A percentile compares a stretch with the other conserved stretches of the same genome.
phyloP scores from a whole-genome alignment of 2,329 filamentous ascomycete genomes.

The Dothideomycetes sp. region DNA sequence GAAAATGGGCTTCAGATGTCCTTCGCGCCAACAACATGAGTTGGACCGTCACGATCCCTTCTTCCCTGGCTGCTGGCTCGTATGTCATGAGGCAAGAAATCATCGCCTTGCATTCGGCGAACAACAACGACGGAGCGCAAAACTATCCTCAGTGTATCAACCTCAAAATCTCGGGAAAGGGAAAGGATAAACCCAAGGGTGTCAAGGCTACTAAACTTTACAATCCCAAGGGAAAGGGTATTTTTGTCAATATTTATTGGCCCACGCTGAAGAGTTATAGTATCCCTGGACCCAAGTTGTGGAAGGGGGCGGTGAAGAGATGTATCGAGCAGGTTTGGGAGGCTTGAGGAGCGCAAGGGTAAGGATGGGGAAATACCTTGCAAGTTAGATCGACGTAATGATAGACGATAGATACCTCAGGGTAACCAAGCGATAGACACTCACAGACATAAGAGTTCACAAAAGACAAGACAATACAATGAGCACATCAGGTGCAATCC shows the following conservation, averaged over 20 bases:
- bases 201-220: slow-evolving; percentile 48
- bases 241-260: slow-evolving; percentile 50
- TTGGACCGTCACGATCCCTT: slow-evolving; percentile 44
- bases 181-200: slow-evolving; percentile 42
- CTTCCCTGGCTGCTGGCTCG: slow-evolving; percentile 44
- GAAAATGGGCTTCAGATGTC: slow-evolving; percentile 47
- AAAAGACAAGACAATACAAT: too few relatives aligned
- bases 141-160: slow-evolving; percentile 46
- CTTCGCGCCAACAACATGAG: slow-evolving; percentile 40
- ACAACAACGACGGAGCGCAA: slow-evolving; percentile 34
- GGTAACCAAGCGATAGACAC: too few relatives aligned
- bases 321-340: neutral
- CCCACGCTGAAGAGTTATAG: slow-evolving; percentile 35
- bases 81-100: slow-evolving; percentile 53
- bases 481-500: too few relatives aligned
- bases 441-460: too few relatives aligned
- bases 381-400: too few relatives aligned
- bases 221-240: slow-evolving; percentile 47
- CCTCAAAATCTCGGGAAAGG: slow-evolving; percentile 48
- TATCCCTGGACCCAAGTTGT: slow-evolving; percentile 43
- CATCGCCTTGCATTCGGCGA: slow-evolving; percentile 50
- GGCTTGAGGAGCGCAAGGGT: too few relatives aligned
- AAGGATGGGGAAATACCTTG: too few relatives aligned
- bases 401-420: too few relatives aligned
- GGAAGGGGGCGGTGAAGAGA: slow-evolving; percentile 8